These are phyloP conservation scores for Amylocystis lapponica DNA, from an alignment of 768 basidiomycete genomes.

Conservation along the genomic window DNA sequence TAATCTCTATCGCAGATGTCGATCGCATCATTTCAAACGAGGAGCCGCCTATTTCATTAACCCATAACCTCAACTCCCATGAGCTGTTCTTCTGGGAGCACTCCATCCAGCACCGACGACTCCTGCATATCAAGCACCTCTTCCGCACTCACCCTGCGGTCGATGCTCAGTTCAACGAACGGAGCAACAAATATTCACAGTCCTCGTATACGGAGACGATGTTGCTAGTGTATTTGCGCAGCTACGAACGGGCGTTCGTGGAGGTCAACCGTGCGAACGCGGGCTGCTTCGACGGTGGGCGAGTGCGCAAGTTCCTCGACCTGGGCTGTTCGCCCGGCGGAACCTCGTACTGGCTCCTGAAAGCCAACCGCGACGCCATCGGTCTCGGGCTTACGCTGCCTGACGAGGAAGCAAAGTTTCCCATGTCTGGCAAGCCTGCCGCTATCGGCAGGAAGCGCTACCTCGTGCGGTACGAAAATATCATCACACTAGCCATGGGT, in stretches of 20 bases:
- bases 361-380: neutral
- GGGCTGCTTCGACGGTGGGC: neutral
- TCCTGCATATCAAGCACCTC: neutral
- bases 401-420: neutral
- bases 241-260: neutral
- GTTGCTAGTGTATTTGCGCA: neutral
- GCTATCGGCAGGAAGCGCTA: no score
- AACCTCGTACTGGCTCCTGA: constrained; percentile 8
- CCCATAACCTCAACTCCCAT: neutral
- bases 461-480: constrained; percentile 3
- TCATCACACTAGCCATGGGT: constrained; percentile 2
- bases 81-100: neutral
- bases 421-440: no score
- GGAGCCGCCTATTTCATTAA: neutral
- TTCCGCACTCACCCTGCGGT: neutral
- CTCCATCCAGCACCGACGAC: neutral
- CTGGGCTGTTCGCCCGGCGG: constrained; percentile 13
- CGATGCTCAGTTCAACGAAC: neutral
- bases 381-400: constrained; percentile 12
- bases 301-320: constrained; percentile 11
- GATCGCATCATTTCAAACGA: no score
- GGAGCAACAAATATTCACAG: neutral
- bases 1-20: no score
- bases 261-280: neutral
- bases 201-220: neutral